A percentile compares a stretch with the other conserved stretches of the same genome.
Conservation (phyloP, 164 flowering plant species). For the Vitis rotundifolia region DNA sequence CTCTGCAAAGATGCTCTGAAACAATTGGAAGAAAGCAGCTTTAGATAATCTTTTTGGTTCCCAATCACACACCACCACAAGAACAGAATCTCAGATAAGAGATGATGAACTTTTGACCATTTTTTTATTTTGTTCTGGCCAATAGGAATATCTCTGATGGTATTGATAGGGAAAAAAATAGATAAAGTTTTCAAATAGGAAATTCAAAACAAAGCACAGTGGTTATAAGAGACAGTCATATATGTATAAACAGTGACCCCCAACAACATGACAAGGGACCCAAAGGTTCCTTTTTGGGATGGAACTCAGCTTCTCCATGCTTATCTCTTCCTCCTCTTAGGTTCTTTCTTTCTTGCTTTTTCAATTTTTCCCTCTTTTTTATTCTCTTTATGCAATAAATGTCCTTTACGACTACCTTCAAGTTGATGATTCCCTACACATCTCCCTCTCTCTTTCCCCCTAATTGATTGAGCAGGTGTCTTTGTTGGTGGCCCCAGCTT, state of each 20-base stretch:
- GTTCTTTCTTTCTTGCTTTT: constrained; percentile 2
- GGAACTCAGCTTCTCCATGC: constrained; percentile 40
- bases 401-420: constrained; percentile 20
- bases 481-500: constrained; percentile 37
- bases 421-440: constrained; percentile 17
- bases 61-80: constrained; percentile 58
- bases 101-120: constrained; percentile 46
- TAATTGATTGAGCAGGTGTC: constrained; percentile 31
- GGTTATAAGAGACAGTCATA: constrained; percentile 30
- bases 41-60: constrained; percentile 44
- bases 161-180: constrained; percentile 9
- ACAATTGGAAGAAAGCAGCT: constrained; percentile 39
- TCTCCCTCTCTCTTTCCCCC: constrained; percentile 8
- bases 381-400: constrained; percentile 26
- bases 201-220: constrained; percentile 28
- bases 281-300: constrained; percentile 21
- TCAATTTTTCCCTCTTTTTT: neutral
- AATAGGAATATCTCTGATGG: constrained; percentile 20
- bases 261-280: constrained; percentile 47
- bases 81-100: constrained; percentile 61
- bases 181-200: constrained; percentile 15
- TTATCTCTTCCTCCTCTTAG: constrained; percentile 35
- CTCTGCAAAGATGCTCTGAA: constrained; percentile 50
- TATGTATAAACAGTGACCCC: constrained; percentile 45
- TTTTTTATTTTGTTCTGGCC: constrained; percentile 11